phyloP scores from a whole-genome alignment of 1,139 yeast species.

The Scheffersomyces illinoinensis region DNA sequence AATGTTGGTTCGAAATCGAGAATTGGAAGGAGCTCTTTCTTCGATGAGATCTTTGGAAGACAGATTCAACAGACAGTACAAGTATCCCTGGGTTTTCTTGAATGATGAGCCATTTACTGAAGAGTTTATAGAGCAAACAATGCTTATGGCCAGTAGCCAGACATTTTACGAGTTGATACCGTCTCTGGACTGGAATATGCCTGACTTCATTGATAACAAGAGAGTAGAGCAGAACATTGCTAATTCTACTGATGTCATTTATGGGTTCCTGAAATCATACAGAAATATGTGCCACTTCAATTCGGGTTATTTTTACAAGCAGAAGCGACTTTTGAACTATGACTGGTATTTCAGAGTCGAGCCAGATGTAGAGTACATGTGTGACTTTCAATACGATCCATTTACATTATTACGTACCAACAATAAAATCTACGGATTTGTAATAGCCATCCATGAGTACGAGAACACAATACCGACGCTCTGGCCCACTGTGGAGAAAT shows the following conservation, averaged over 20 bases:
- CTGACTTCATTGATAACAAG: conserved; percentile 33
- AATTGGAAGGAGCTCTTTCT: conserved; percentile 40
- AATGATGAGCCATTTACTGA: conserved; percentile 45
- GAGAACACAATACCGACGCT: conserved; percentile 63
- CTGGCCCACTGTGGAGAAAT: conserved; percentile 74
- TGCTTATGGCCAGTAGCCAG: conserved; percentile 81
- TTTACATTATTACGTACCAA: conserved; percentile 35
- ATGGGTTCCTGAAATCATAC: conserved; percentile 43
- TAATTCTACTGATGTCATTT: conserved; percentile 28
- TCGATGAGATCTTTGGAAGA: conserved; percentile 50
- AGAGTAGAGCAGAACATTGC: conserved; percentile 30
- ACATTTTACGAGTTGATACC: conserved; percentile 53
- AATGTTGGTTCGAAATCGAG: conserved; percentile 46
- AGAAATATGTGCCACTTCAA: conserved; percentile 53
- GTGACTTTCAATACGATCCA: conserved; percentile 52
- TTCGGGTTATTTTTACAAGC: conserved; percentile 47
- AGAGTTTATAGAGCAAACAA: conserved; percentile 54
- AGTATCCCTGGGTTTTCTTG: conserved; percentile 49
- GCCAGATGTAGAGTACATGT: conserved; percentile 48
- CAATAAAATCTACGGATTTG: conserved; percentile 44
- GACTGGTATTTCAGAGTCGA: conserved; percentile 51
- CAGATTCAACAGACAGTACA: conserved; percentile 45
- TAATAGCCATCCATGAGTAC: conserved; percentile 45
- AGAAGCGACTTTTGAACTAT: conserved; percentile 37
- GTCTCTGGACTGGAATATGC: conserved; percentile 44